These are phyloP conservation scores for Licmophora abbreviata DNA, from an alignment of 108 stramenopile species.

Conservation along the genomic window DNA sequence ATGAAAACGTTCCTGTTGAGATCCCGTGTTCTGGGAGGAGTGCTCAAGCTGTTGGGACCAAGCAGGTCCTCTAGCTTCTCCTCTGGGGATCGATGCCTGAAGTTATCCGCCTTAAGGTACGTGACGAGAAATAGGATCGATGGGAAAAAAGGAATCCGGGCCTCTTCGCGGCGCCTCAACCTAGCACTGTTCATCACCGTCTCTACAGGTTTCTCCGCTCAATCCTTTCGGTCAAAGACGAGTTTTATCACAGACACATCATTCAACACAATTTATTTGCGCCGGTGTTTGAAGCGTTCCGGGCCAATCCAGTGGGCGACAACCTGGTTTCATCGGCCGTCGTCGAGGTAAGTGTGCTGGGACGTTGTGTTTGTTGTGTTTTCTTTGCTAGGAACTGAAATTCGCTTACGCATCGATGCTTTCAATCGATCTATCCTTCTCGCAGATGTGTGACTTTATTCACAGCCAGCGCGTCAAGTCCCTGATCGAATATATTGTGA, in stretches of 20 bases:
- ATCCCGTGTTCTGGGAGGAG: slow-evolving; percentile 54
- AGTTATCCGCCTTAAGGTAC: slow-evolving; percentile 60
- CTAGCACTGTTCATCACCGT: background rate
- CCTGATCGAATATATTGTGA: slow-evolving; percentile 78
- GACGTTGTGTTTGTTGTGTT: slow-evolving; percentile 1
- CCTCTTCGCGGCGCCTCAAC: background rate
- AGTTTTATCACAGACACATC: slow-evolving; percentile 84
- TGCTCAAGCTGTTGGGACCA: slow-evolving; percentile 48
- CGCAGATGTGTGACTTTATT: slow-evolving; percentile 85
- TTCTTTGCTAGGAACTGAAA: too few relatives aligned
- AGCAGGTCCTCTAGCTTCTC: slow-evolving; percentile 5
- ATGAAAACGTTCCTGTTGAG: slow-evolving; percentile 77
- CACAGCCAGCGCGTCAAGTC: slow-evolving; percentile 71
- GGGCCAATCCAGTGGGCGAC: slow-evolving; percentile 71
- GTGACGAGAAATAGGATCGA: background rate
- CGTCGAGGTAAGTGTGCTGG: slow-evolving; percentile 48
- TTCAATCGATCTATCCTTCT: slow-evolving; percentile 8
- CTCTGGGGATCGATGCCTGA: slow-evolving; percentile 70
- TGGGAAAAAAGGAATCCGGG: background rate
- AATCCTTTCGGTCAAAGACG: slow-evolving; percentile 76
- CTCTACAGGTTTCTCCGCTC: slow-evolving; percentile 56
- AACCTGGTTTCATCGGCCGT: slow-evolving; percentile 77
- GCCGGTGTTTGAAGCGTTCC: slow-evolving; percentile 81
- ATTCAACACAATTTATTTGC: slow-evolving; percentile 77
- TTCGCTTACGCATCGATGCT: too few relatives aligned